These are phyloP conservation scores for Calonectria montana DNA, from an alignment of 2,329 filamentous ascomycete species.

Conservation along the genomic window DNA sequence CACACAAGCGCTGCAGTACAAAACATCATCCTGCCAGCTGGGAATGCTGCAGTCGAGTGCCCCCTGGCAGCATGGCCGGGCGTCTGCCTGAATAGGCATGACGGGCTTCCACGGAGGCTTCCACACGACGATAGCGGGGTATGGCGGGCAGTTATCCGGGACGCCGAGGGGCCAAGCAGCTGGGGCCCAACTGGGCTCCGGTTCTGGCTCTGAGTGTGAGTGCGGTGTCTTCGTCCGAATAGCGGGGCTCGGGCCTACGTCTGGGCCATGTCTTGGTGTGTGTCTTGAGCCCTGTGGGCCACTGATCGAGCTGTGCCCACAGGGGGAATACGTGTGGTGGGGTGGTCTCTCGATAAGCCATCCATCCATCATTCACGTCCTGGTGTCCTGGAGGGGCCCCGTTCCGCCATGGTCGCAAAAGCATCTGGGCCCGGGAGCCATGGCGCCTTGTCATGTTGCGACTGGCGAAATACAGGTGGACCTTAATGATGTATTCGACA, in stretches of 20 bases:
- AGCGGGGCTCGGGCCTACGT: constrained; percentile 31
- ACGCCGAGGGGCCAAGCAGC: constrained; percentile 7
- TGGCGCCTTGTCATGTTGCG: neutral
- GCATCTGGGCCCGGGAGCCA: constrained; percentile 33
- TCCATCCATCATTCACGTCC: neutral
- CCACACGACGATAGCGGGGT: constrained; percentile 44
- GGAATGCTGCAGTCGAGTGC: constrained; percentile 22
- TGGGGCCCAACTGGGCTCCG: constrained; percentile 5
- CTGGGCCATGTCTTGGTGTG: constrained; percentile 25
- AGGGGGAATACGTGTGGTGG: constrained; percentile 23
- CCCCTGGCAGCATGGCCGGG: constrained; percentile 22
- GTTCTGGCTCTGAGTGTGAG: neutral
- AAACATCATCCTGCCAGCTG: constrained; percentile 24
- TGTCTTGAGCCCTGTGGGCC: constrained; percentile 29
- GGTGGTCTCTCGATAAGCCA: constrained; percentile 32
- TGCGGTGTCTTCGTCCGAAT: constrained; percentile 26
- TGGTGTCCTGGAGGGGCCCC: constrained; percentile 13
- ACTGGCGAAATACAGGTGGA: constrained; percentile 24
- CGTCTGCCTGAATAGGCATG: constrained; percentile 40
- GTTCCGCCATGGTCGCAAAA: constrained; percentile 28
- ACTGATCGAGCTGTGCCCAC: constrained; percentile 36
- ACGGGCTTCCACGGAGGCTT: constrained; percentile 43
- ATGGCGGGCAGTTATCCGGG: constrained; percentile 37
- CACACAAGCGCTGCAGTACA: neutral
- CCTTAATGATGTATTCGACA: constrained; percentile 36